These are phyloP conservation scores for Cytospora mali DNA, from an alignment of 2,329 filamentous ascomycete genomes.

Conservation along the genomic window DNA sequence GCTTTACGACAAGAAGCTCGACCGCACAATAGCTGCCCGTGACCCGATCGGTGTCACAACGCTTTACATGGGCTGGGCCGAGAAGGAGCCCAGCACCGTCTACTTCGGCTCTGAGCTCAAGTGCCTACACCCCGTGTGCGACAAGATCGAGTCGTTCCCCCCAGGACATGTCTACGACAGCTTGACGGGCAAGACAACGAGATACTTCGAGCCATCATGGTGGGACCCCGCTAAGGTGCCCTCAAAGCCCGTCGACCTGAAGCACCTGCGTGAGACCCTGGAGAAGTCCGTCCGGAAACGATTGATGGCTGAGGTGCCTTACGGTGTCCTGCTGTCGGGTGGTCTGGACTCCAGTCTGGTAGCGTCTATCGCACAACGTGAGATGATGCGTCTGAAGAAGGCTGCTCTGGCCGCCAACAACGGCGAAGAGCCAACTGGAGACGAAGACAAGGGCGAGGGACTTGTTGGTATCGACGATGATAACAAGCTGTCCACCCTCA, in stretches of 20 bases:
- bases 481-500: conserved; percentile 84
- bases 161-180: conserved; percentile 97
- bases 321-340: conserved; percentile 92
- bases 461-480: conserved; percentile 94
- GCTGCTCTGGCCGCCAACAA: conserved; percentile 57
- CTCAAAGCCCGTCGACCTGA: conserved; percentile 79
- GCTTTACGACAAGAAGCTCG: conserved; percentile 91
- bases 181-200: conserved; percentile 78
- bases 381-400: conserved; percentile 78
- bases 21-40: conserved; percentile 89
- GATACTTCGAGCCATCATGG: conserved; percentile 93
- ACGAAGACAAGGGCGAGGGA: conserved; percentile 65
- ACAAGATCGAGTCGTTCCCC: conserved; percentile 92
- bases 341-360: conserved; percentile 95
- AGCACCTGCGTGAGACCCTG: conserved; percentile 75
- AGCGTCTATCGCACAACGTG: conserved; percentile 91
- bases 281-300: conserved; percentile 94
- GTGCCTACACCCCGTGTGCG: conserved; percentile 88
- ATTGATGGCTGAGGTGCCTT: conserved; percentile 98
- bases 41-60: conserved; percentile 97
- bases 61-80: conserved; percentile 93
- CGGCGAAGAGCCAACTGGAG: conserved; percentile 44
- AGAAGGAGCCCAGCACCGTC: conserved; percentile 76
- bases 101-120: conserved; percentile 99
- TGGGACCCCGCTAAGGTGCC: conserved; percentile 83